Base-by-base conservation (phyloP, 345 rosid genomes). In the Ricinus communis region DNA sequence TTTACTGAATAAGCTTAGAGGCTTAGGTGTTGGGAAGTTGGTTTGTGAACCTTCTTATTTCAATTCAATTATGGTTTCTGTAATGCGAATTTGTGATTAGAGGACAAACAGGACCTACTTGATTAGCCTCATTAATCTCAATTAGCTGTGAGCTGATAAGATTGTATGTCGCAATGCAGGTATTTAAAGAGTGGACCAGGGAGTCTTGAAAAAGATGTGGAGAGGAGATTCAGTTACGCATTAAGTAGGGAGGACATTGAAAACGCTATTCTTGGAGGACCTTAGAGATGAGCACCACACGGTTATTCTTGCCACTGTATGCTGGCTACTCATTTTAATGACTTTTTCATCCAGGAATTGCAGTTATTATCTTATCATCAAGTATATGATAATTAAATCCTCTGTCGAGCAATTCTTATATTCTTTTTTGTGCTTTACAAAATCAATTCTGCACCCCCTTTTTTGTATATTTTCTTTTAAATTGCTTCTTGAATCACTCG, bases 211-310 rank as follows among this genome's bases (percentile, higher is more conserved):
- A 91, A 90, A 70, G 98, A 94, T 52, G 76, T 94, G 66, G 98
- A 91, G 77, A 90, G 98, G 77, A 89, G 97, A 82, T 95, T 93
- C 84, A 93, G 96, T 54, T 91, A 93, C 69, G 97, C 98, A 25
- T 78, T 93, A 80, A 93, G 97, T 66, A 86, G 98, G 79, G 94
- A 91, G 65, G 98, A 94, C 80, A 86, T 90, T 0, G 91, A 94
- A 81, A 94, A 94, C 40, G 97, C 97, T 68, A 87, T 89, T 56
- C 93, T 91, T 6, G 97, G 99, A 66, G 99, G 99, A 79, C 98
- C 98, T 61, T 93, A 43, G 54, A 31, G 65, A 82, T 76, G 60
- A 79, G 24, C 0, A 16, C 11, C 22, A 9, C 7, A 43, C 1
- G 13, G 5, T 22, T 10, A 51, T 71, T 52, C 67, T 36, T 62